Conservation (phyloP, 306 rosid genomes). For the Acacia melanoxylon region DNA sequence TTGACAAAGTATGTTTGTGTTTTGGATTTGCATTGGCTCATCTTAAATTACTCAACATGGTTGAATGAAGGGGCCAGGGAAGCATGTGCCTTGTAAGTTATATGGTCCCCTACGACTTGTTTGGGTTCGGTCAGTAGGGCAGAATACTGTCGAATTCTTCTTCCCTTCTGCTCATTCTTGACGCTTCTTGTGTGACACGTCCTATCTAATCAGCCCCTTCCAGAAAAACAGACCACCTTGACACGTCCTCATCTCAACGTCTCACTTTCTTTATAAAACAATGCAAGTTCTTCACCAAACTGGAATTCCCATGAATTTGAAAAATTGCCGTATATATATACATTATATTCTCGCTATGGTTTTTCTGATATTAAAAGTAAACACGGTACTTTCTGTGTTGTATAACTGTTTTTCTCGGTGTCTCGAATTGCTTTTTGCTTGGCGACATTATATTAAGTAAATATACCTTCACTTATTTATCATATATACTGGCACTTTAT, state of each 20-base stretch:
- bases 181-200: neutral
- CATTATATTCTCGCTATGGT: too few species aligned
- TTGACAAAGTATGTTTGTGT: too few species aligned
- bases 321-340: too few species aligned
- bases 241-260: neutral
- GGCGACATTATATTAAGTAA: too few species aligned
- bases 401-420: too few species aligned
- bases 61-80: neutral
- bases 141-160: constrained; percentile 29
- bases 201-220: neutral
- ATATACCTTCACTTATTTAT: neutral
- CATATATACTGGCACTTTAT: neutral
- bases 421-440: too few species aligned
- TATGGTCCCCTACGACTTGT: constrained; percentile 36
- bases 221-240: neutral
- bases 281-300: neutral
- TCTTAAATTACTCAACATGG: too few species aligned
- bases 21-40: neutral
- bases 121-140: neutral
- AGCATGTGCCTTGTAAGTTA: neutral
- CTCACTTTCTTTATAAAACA: too few species aligned
- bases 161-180: neutral
- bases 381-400: neutral
- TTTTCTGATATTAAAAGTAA: neutral
- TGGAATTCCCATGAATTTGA: neutral